A percentile compares a stretch with the other conserved stretches of the same genome.
These are phyloP conservation scores for Acacia acuminata DNA, from an alignment of 306 rosid species.

Conservation along the genomic window DNA sequence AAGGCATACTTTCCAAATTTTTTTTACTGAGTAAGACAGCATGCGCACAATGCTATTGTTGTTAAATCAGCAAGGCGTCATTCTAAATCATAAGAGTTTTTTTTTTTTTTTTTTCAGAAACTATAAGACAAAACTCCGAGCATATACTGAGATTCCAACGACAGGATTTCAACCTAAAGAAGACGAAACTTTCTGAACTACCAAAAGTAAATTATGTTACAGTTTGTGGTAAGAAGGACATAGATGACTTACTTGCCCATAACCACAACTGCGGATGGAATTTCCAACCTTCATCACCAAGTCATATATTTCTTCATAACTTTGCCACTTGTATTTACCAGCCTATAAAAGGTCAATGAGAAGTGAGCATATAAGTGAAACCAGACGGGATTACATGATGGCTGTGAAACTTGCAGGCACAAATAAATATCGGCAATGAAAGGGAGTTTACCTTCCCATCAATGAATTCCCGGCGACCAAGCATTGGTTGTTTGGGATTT, in stretches of 20 bases:
- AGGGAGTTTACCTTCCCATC: slow-evolving; percentile 60
- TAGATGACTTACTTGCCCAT: slow-evolving; percentile 59
- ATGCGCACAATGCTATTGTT: slow-evolving; percentile 14
- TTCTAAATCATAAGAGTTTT: neutral
- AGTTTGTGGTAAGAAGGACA: slow-evolving; percentile 9
- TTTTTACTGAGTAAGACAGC: neutral
- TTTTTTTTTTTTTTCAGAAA: neutral
- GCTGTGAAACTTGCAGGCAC: slow-evolving; percentile 14
- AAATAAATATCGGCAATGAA: neutral
- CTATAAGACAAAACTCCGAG: neutral
- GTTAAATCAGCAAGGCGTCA: neutral
- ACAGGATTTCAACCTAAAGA: slow-evolving; percentile 4
- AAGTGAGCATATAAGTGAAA: slow-evolving; percentile 15
- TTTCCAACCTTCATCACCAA: slow-evolving; percentile 78
- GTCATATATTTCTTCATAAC: slow-evolving; percentile 74
- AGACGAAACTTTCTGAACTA: neutral
- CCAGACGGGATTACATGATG: neutral
- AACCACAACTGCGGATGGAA: slow-evolving; percentile 69
- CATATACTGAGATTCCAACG: slow-evolving; percentile 14
- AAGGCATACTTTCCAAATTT: neutral
- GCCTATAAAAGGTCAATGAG: slow-evolving; percentile 46
- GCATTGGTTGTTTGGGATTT: slow-evolving; percentile 70
- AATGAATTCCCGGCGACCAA: slow-evolving; percentile 70
- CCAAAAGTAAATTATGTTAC: slow-evolving; percentile 2
- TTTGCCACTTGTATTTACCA: slow-evolving; percentile 78